Base-by-base conservation (phyloP, 441 rosid species). In the Eutrema salsugineum region DNA sequence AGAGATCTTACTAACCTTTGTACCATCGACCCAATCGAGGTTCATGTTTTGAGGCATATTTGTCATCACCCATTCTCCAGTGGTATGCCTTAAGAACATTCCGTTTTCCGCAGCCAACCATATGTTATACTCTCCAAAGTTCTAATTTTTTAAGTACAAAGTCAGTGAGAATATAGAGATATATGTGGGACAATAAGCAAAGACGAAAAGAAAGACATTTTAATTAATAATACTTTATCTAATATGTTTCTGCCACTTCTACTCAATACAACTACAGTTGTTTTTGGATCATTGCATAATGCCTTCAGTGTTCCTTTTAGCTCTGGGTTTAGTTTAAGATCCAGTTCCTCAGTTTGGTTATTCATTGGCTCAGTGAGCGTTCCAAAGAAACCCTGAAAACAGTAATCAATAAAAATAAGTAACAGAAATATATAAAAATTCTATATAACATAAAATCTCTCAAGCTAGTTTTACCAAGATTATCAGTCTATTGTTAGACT, bases 21-120 rank as follows among this genome's bases (percentile, higher is more conserved):
- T 85, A 56, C 92, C 88, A 77, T 90, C 97, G 40, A 90, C 88
- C 97, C 97, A 93, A 67, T 89, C 92, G 88, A 90, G 86, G 76
- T 93, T 89, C 49, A 84, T 78, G 80, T 85, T 91, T 72, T 93
- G 94, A 2, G 95, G 97, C 91, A 90, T 87, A 70, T 93, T 85
- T 64, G 97, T 90, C 93, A 86, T 88, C 93, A 84, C 84, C 98
- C 98, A 93, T 16, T 81, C 80, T 63, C 95, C 95, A 27, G 62
- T 80, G 17, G 95, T 86, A 47, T 62, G 83, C 47, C 95, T 89
- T 53, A 90, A 64, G 72, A 93, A 90, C 98, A 88, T 88, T 60
- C 97, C 98, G 40, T 93, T 88, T 81, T 93, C 97, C 35, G 98
- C 98, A 68, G 92, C 98, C 81, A 93, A 67, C 97, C 95, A 93